Evolutionary conservation across 2,329 filamentous ascomycete species (phyloP), one percentile per base, ranked within the genome.

Genomic region (Paraconiothyrium brasiliense): DNA sequence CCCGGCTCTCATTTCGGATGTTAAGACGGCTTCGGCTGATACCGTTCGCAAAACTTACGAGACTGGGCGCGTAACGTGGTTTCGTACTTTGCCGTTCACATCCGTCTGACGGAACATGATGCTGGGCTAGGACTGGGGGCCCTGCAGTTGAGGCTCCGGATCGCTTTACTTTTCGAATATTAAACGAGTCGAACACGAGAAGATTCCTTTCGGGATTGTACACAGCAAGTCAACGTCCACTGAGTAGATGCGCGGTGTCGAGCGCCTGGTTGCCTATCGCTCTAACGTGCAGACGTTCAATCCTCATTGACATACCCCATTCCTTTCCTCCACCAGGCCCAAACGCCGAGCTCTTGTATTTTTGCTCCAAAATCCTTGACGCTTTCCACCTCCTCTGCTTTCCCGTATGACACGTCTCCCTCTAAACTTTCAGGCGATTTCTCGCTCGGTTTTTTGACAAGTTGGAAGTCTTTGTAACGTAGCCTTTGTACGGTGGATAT

Each of bases 391-490:
- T 92, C 90, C 54, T 84, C 71, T 6, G 84, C 66, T 54, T 79
- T 81, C 2, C 80, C 73, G 51, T 69, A 70, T 2, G 65, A 20
- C 14, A 66, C 55, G 2, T 27, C 34, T 13, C 52, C 52, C 49
- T 57, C 54, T 43, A 50, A 4, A n/a, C 43, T 49, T 6, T 65
- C 59, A 41, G 30, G 57, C 55, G 22, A 64, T 16, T 82, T 66
- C 10, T 67, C 67, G 3, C 77, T 84, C 10, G 87, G 86, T 65
- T 86, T 84, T 16, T 79, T 81, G 8, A 84, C 85, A 50, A 92
- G 84, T 64, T 90, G 87, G 57, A 89, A 92, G 74, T 92, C 90
- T 67, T 92, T 92, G 77, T 92, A 92, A 7, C 89, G 83, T 46
- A 92, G 77, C 30, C 83, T 75, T 39, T 90, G 86, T 2, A 92